Conservation (phyloP, 2,329 filamentous ascomycete species). For the Hypoxylon sp. region DNA sequence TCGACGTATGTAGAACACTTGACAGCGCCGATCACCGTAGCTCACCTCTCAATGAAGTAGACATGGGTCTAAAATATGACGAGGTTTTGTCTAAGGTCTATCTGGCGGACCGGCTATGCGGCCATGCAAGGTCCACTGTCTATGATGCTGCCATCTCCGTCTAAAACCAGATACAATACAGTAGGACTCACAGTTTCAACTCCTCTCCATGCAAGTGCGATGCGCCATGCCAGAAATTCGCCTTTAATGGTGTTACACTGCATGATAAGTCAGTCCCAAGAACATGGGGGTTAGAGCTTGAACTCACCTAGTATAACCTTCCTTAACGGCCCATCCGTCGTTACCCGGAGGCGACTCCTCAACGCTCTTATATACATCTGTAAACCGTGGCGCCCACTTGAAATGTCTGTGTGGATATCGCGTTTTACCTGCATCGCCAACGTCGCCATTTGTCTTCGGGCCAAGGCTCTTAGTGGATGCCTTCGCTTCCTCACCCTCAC, state of each 20-base stretch:
- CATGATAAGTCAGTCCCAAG: slow-evolving; percentile 31
- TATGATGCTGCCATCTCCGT: slow-evolving; percentile 41
- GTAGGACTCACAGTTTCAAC: slow-evolving; percentile 83
- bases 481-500: slow-evolving; percentile 68
- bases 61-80: slow-evolving; percentile 26
- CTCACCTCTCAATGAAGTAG: slow-evolving; percentile 22
- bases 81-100: slow-evolving; percentile 44
- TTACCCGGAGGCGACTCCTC: slow-evolving; percentile 83
- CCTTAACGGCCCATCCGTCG: slow-evolving; percentile 92
- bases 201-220: slow-evolving; percentile 76
- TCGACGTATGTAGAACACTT: slow-evolving; percentile 32
- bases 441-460: slow-evolving; percentile 46
- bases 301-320: slow-evolving; percentile 85
- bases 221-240: slow-evolving; percentile 88
- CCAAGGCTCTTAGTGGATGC: slow-evolving; percentile 39
- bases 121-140: slow-evolving; percentile 40
- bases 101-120: slow-evolving; percentile 33
- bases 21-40: slow-evolving; percentile 20
- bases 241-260: slow-evolving; percentile 90
- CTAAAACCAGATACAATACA: slow-evolving; percentile 45
- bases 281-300: background rate
- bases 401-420: slow-evolving; percentile 86
- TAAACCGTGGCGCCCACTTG: slow-evolving; percentile 92
- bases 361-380: slow-evolving; percentile 90
- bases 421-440: slow-evolving; percentile 56